These are phyloP conservation scores for Cryomyces minteri DNA, from an alignment of 495 filamentous ascomycete species.

Conservation along the genomic window DNA sequence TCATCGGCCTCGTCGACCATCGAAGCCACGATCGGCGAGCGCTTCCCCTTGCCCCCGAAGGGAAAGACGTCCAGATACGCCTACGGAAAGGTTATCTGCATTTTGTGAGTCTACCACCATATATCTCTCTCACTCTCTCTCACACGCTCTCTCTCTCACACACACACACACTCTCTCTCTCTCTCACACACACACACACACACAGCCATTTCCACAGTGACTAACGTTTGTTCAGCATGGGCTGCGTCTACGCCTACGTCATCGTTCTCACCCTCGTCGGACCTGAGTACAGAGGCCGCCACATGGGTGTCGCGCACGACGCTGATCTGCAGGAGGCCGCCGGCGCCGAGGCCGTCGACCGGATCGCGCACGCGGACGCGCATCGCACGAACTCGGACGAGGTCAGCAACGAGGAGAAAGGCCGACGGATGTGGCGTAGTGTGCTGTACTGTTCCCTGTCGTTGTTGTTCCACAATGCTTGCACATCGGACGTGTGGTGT, in stretches of 20 bases:
- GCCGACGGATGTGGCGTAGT: too few species aligned
- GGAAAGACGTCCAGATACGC: slow-evolving; percentile 38
- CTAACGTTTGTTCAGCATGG: slow-evolving; percentile 31
- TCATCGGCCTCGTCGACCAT: slow-evolving; percentile 68
- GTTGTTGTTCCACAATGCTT: too few species aligned
- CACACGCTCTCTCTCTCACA: too few species aligned
- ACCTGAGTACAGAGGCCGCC: slow-evolving; percentile 50
- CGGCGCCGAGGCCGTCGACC: slow-evolving; percentile 16
- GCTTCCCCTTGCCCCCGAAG: slow-evolving; percentile 50
- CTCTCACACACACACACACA: too few species aligned
- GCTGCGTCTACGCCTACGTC: slow-evolving; percentile 69
- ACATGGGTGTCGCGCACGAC: slow-evolving; percentile 50
- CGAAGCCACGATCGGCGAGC: slow-evolving; percentile 63
- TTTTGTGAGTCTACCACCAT: slow-evolving; percentile 28
- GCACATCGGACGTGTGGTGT: too few species aligned
- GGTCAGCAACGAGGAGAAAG: too few species aligned
- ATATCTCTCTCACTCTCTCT: too few species aligned
- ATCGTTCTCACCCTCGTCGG: slow-evolving; percentile 60
- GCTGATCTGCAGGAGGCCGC: slow-evolving; percentile 40
- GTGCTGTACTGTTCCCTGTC: too few species aligned
- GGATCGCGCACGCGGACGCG: too few species aligned
- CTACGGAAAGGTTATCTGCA: slow-evolving; percentile 81
- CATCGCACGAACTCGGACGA: too few species aligned
- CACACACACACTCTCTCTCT: too few species aligned
- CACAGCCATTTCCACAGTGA: too few species aligned